A percentile compares a stretch with the other conserved stretches of the same genome.
Conservation (phyloP, 345 rosid genomes). For the Adansonia digitata region DNA sequence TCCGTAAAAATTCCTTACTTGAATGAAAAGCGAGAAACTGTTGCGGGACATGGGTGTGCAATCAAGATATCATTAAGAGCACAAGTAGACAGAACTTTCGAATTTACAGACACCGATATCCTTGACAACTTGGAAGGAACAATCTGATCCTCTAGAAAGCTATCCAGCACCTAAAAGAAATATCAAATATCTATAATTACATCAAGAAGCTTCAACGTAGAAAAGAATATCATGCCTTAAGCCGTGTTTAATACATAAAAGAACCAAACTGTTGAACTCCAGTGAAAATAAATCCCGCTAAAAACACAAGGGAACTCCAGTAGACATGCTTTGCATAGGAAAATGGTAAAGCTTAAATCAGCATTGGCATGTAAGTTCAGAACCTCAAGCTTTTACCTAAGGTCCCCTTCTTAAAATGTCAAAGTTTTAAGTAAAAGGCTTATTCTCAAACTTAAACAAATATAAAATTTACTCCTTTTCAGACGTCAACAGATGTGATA, state of each 20-base stretch:
- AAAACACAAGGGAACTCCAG: neutral
- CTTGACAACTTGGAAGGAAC: constrained; percentile 57
- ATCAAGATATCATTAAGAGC: constrained; percentile 78
- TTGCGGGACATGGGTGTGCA: constrained; percentile 80
- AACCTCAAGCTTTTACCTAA: neutral
- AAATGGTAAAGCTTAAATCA: neutral
- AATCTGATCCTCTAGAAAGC: constrained; percentile 47
- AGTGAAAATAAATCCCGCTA: neutral
- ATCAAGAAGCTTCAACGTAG: neutral
- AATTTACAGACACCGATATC: constrained; percentile 55
- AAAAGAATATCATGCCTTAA: neutral
- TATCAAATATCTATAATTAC: neutral
- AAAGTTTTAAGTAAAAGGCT: neutral
- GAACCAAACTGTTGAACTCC: neutral
- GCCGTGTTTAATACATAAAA: neutral
- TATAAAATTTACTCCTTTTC: neutral
- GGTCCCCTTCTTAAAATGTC: neutral
- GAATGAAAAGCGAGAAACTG: constrained; percentile 79
- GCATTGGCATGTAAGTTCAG: neutral
- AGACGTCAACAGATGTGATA: neutral
- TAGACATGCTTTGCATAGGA: neutral
- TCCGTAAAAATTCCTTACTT: constrained; percentile 33
- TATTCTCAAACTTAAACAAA: neutral
- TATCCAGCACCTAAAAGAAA: constrained; percentile 59
- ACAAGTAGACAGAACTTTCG: constrained; percentile 45